Evolutionary conservation across 148 eudicot genomes (phyloP).

Genomic region (Chenopodium quinoa): DNA sequence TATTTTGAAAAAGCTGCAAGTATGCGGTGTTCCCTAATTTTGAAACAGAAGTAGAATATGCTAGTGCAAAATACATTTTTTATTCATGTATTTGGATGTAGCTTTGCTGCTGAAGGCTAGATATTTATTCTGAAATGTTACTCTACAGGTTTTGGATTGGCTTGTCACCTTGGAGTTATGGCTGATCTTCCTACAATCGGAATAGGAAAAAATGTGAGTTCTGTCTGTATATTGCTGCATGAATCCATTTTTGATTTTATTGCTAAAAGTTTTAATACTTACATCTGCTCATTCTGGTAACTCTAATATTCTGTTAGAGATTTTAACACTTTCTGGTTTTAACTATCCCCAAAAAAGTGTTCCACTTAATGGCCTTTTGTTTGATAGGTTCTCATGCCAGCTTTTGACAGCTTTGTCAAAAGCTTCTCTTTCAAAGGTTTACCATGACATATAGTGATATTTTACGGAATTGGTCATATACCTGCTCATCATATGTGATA

Average conservation of each 20-base stretch:
- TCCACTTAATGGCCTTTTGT: neutral
- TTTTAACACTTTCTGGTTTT: neutral
- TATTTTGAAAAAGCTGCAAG: neutral
- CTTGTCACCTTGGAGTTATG: constrained; percentile 92
- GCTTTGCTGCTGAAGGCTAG: neutral
- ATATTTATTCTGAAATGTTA: constrained; percentile 15
- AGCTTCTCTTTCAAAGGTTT: neutral
- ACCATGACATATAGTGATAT: neutral
- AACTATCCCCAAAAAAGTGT: neutral
- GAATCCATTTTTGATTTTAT: neutral
- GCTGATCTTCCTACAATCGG: constrained; percentile 85
- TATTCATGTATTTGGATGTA: neutral
- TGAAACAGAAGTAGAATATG: neutral
- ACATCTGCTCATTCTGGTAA: neutral
- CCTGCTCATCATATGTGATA: neutral
- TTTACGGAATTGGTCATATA: neutral
- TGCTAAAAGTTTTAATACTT: neutral
- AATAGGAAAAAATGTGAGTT: constrained; percentile 87
- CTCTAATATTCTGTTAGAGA: neutral
- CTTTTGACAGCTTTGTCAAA: neutral
- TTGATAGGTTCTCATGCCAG: neutral
- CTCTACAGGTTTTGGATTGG: constrained; percentile 84
- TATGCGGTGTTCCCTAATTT: neutral
- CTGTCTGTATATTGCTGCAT: neutral
- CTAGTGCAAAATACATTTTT: neutral